These are phyloP conservation scores for Eucalyptus paniculata DNA, from an alignment of 345 rosid species.

Conservation along the genomic window DNA sequence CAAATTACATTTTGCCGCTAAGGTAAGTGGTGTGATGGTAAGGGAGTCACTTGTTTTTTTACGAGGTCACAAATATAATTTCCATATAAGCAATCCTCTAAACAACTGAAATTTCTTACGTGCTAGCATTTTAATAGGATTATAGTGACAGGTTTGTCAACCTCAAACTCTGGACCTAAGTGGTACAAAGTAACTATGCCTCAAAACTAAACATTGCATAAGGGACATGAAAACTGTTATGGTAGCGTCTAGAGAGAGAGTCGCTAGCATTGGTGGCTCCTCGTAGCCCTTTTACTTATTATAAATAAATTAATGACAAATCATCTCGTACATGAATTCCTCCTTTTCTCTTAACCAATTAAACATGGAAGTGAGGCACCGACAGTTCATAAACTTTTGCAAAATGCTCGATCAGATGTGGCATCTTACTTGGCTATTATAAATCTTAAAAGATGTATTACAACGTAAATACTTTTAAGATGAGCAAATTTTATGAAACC, in stretches of 20 bases:
- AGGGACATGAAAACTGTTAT: no score
- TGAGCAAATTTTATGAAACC: background rate
- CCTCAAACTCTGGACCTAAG: background rate
- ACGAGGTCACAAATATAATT: fast-evolving
- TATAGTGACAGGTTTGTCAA: no score
- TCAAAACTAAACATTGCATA: background rate
- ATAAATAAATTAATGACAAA: background rate
- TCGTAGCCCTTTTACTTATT: background rate
- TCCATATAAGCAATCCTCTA: fast-evolving
- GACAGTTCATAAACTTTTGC: background rate
- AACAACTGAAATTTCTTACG: fast-evolving
- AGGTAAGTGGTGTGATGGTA: fast-evolving
- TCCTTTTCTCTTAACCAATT: background rate
- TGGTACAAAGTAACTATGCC: background rate
- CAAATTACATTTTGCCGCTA: background rate
- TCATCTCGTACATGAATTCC: background rate
- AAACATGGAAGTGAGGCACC: no score
- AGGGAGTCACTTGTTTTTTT: background rate
- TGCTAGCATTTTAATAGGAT: no score
- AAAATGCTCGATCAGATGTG: background rate
- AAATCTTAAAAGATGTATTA: background rate
- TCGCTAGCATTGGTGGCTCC: no score
- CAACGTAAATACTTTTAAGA: background rate
- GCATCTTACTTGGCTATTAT: background rate
- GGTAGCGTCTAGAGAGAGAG: no score